Base-by-base conservation (phyloP, 1,139 yeast species). In the Fermentozyma sake region DNA sequence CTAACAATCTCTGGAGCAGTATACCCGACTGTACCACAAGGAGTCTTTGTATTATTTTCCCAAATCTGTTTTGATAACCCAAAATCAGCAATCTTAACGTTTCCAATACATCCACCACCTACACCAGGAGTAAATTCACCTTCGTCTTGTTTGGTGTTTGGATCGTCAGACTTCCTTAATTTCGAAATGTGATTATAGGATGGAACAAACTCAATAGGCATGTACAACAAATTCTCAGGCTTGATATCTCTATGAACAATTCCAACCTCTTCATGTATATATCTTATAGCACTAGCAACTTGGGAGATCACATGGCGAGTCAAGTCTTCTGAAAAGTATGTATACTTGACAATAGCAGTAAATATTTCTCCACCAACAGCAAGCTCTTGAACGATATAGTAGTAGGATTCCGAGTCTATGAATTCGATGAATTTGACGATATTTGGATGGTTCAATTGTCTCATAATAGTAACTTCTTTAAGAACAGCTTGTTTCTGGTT, bases 1-100 rank as follows among this genome's bases (percentile, higher is more conserved):
- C 73, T 49, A 20, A 74, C 77, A 38, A 74, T 75, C 46, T 74
- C 80, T 1, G 80, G 80, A 4, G 79, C 77, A 12, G 79, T 74
- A 41, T 74, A 74, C 6, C 80, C 80, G 14, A 73, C 78, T 6
- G 80, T 74, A 16, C 80, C 80, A 49, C 79, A 74, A 2, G 80
- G 80, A 3, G 80, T 74, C 42, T 72, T 72, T 24, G 80, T 76
- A 43, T 72, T 72, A 38, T 62, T 67, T 38, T 71, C 72, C 72
- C 76, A 72, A 24, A 74, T 60, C 35, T 72, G 73, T 38, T 75
- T 74, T 5, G 76, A 69, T 24, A 74, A 56, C 3, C 80, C 80
- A 43, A 74, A 74, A 47, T 74, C 79, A 1, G 78, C 78, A 32
- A 72, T 50, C 42, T 72, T 70, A 11, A 72, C 77, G 8, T 50